A percentile compares a stretch with the other conserved stretches of the same genome.
These are phyloP conservation scores for Saccharum officinarum DNA, from an alignment of 176 grass and related monocot species.

Conservation along the genomic window DNA sequence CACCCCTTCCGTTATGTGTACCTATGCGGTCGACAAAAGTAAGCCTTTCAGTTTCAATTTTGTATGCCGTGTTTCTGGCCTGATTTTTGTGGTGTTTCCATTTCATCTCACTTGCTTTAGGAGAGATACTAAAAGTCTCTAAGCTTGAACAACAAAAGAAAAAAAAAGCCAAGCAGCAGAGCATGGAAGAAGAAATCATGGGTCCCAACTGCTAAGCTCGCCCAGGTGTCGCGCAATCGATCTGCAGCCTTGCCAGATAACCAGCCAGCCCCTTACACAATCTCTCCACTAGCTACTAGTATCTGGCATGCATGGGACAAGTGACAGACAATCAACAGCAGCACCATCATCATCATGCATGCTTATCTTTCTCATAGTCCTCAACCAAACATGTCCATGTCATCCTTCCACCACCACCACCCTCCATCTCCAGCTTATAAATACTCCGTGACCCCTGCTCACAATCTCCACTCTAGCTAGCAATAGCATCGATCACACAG, in stretches of 20 bases:
- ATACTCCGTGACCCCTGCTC: not conserved
- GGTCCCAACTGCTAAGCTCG: not conserved
- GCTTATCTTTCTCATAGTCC: slow-evolving; percentile 39
- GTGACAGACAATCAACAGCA: slow-evolving; percentile 15
- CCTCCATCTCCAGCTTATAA: slow-evolving; percentile 29
- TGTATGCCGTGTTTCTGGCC: not conserved
- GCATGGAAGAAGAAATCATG: not conserved
- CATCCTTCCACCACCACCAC: slow-evolving; percentile 31
- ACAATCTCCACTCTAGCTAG: not conserved
- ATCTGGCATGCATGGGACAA: not conserved
- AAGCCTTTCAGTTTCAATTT: not conserved
- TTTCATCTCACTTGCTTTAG: not conserved
- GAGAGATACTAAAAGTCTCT: not conserved
- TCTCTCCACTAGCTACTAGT: slow-evolving; percentile 1
- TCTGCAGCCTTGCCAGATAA: not conserved
- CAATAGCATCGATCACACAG: too few relatives aligned
- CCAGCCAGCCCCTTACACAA: not conserved
- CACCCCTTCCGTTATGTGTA: not conserved
- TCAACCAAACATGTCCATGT: slow-evolving; percentile 31
- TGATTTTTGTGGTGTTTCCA: not conserved
- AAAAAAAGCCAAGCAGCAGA: not conserved
- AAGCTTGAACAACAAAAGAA: not conserved
- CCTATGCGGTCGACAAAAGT: not conserved
- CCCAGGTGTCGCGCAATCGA: not conserved
- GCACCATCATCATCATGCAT: slow-evolving; percentile 23